Percentiles rank a stretch among this genome's conserved stretches.
Conservation (phyloP, 768 basidiomycete genomes). For the Naganishia randhawae region DNA sequence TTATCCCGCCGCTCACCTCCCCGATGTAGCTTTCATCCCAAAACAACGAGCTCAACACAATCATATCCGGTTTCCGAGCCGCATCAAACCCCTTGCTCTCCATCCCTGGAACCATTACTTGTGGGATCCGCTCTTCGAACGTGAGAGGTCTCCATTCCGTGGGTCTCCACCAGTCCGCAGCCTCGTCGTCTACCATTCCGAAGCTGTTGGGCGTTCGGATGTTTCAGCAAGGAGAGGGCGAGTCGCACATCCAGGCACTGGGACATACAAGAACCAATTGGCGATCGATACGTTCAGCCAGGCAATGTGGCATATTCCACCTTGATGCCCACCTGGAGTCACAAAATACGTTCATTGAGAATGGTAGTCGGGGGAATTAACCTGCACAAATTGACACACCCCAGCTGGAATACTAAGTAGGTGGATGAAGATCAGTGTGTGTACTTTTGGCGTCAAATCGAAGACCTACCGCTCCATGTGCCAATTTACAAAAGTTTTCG, state of each 20-base stretch:
- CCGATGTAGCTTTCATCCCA: constrained; percentile 36
- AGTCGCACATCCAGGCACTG: neutral
- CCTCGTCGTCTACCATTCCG: constrained; percentile 35
- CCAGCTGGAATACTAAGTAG: constrained; percentile 2
- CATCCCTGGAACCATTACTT: constrained; percentile 32
- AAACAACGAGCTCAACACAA: constrained; percentile 33
- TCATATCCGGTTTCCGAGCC: constrained; percentile 30
- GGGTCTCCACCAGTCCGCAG: constrained; percentile 23
- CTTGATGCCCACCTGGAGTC: constrained; percentile 26
- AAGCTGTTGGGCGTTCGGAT: constrained; percentile 6
- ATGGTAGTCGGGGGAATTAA: no score
- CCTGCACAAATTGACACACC: neutral
- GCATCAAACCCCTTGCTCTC: neutral
- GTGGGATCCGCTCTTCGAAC: constrained; percentile 32
- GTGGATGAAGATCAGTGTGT: neutral
- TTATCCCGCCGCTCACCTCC: constrained; percentile 26
- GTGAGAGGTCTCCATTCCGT: constrained; percentile 30
- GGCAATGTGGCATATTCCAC: constrained; percentile 29
- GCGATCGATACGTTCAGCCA: constrained; percentile 31
- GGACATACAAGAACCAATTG: constrained; percentile 36
- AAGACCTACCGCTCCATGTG: neutral
- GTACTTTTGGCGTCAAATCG: no score
- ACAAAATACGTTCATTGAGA: neutral
- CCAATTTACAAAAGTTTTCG: constrained; percentile 8
- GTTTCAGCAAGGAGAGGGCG: neutral